Evolutionary conservation across 2,329 filamentous ascomycete genomes (phyloP), one percentile per base, ranked within the genome.

Genomic region (Pestalotiopsis sp.): DNA sequence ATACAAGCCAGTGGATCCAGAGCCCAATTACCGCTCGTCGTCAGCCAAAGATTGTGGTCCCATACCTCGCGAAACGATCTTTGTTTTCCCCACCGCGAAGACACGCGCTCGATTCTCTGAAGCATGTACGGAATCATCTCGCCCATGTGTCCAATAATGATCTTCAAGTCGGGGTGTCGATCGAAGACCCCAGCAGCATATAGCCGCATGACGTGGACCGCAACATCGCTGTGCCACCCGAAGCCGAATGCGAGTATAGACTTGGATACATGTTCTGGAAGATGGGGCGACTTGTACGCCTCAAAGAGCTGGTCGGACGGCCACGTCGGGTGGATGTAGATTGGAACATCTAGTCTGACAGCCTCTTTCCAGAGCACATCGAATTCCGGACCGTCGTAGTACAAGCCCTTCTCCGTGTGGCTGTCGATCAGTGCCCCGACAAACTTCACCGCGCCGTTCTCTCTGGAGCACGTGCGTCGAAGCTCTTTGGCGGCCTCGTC

Each of bases 161-260:
- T 79, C 73, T 89, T 89, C 9, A 90, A 74, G 23, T 74, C 77
- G 0, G 87, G 87, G 58, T 84, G 85, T 4, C 80, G 77, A 74
- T 90, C 88, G 70, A 90, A 90, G 1, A 89, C 72, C 1, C 87
- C 86, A 0, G 81, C 78, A 1, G 84, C 83, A 71, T 82, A 89
- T 2, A 90, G 80, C 13, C 81, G 78, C 17, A 88, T 72, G 7
- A 87, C 71, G 64, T 85, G 84, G 39, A 87, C 73, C 0, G 81
- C 86, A 0, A 83, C 84, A 11, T 86, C 82, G 6, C 77, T 76
- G 72, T 89, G 87, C 83, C 86, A 87, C 6, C 84, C 85, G 77
- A 81, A 86, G 0, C 81, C 84, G 56, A 77, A 81, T 14, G 80
- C 78, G 13, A 61, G 14, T 9, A 80, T 80, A 64, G 87, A 76